Percentiles rank a stretch among this genome's conserved stretches.
Conservation (phyloP, 1,284 basidiomycete species). For the Puccinia sorghi region DNA sequence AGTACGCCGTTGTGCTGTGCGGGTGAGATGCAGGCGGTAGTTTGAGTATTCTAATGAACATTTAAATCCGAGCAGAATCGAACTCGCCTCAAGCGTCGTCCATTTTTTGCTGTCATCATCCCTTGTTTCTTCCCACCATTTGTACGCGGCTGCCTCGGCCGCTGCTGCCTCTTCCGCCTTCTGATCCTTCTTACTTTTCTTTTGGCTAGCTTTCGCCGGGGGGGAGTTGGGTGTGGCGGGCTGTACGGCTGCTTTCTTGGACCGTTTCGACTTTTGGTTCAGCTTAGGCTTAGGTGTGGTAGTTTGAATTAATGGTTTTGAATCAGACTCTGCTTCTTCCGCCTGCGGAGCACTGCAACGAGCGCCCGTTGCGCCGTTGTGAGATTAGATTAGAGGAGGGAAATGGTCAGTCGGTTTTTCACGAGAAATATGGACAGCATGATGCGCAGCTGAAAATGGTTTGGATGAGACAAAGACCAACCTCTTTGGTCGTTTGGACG, state of each 20-base stretch:
- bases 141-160: conserved; percentile 60
- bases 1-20: conserved; percentile 89
- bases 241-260: background rate
- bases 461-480: background rate
- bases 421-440: background rate
- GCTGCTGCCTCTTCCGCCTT: background rate
- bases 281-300: background rate
- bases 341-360: background rate
- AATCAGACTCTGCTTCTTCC: conserved; percentile 21
- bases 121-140: conserved; percentile 78
- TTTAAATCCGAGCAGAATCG: conserved; percentile 57
- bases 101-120: conserved; percentile 53
- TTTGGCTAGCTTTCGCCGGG: background rate
- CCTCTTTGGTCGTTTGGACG: background rate
- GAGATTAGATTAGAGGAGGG: no score
- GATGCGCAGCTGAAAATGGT: background rate
- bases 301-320: conserved; percentile 1
- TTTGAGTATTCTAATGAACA: conserved; percentile 64
- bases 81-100: conserved; percentile 11
- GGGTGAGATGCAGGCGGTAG: conserved; percentile 60
- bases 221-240: background rate
- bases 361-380: background rate
- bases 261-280: background rate
- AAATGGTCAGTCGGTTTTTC: no score
- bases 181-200: background rate